Evolutionary conservation across 2,329 filamentous ascomycete species (phyloP).

Genomic region (Chaetomium sp.): DNA sequence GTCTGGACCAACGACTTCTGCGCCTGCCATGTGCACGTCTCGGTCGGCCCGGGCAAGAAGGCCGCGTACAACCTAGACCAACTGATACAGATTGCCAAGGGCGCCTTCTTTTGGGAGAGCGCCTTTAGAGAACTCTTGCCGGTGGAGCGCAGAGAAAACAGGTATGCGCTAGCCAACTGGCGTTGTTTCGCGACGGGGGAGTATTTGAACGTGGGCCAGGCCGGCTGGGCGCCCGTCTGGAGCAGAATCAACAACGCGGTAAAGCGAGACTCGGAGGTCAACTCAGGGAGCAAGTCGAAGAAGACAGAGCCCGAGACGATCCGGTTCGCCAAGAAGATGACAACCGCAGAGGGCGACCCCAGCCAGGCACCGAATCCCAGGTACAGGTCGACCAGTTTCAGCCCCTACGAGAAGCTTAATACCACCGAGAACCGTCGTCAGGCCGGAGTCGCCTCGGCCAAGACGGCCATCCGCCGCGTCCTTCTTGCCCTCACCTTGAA

Average conservation of each 20-base stretch:
- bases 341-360: neutral
- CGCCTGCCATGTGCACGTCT: slow-evolving; percentile 2
- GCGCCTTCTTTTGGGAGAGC: neutral
- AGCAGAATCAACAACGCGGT: neutral
- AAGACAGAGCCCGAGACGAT: neutral
- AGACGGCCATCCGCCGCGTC: neutral
- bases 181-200: neutral
- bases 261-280: too few relatives aligned
- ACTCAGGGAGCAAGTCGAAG: too few relatives aligned
- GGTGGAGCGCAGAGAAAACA: neutral
- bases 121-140: neutral
- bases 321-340: neutral
- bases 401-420: neutral
- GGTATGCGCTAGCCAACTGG: neutral
- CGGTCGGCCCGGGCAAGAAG: neutral
- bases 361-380: neutral
- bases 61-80: neutral
- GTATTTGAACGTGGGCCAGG: neutral
- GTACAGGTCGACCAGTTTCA: neutral
- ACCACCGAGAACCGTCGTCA: neutral
- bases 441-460: slow-evolving; percentile 1
- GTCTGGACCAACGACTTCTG: neutral
- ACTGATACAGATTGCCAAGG: neutral
- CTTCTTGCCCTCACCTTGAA: neutral
- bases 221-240: neutral